Evolutionary conservation across 1,284 basidiomycete species (phyloP).

Genomic region (Acaromyces ingoldii): DNA sequence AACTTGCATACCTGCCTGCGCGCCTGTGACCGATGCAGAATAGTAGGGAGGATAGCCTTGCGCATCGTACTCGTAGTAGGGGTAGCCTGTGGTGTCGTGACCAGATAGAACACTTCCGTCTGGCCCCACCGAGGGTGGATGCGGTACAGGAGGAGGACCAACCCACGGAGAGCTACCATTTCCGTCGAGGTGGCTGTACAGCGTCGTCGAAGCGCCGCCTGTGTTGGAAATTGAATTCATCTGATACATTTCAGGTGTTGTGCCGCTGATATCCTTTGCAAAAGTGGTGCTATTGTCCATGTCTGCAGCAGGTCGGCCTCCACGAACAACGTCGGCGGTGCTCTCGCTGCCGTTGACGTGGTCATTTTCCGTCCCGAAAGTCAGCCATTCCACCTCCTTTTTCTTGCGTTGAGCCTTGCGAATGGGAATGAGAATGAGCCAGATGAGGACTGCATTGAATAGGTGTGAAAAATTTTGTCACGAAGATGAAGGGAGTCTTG

Average conservation of each 20-base stretch:
- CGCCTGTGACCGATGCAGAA: too few species aligned
- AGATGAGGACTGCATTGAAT: conserved; percentile 20
- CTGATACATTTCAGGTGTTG: not conserved
- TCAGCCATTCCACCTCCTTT: conserved; percentile 37
- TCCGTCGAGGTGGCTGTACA: conserved; percentile 5
- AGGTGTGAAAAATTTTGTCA: not conserved
- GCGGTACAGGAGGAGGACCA: conserved; percentile 1
- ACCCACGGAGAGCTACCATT: too few species aligned
- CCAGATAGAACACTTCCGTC: too few species aligned
- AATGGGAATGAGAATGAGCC: conserved; percentile 31
- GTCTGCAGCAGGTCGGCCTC: not conserved
- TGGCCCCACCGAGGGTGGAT: too few species aligned
- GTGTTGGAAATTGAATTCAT: conserved; percentile 1
- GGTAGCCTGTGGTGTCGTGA: too few species aligned
- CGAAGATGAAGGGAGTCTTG: not conserved
- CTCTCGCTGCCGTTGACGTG: conserved; percentile 24
- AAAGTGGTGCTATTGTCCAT: not conserved
- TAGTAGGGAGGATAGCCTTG: too few species aligned
- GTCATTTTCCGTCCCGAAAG: conserved; percentile 34
- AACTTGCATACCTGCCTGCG: too few species aligned
- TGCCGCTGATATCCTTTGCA: not conserved
- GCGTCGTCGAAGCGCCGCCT: not conserved
- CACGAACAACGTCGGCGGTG: not conserved
- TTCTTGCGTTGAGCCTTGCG: conserved; percentile 25
- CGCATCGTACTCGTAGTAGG: too few species aligned